These are phyloP conservation scores for Botrytis fragariae DNA, from an alignment of 2,329 filamentous ascomycete species.

Conservation along the genomic window DNA sequence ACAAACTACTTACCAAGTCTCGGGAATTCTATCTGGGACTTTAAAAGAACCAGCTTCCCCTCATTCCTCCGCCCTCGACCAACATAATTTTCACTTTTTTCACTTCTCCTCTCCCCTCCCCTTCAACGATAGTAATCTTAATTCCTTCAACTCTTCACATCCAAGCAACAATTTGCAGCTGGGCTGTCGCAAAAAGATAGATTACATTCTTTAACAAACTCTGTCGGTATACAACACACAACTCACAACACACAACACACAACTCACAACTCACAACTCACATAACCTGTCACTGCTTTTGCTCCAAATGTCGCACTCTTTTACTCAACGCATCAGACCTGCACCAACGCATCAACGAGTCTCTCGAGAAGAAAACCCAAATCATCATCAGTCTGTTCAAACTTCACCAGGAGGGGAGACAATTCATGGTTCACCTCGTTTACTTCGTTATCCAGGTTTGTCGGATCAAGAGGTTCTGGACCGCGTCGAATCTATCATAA, in stretches of 20 bases:
- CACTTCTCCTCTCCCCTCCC: neutral
- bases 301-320: neutral
- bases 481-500: neutral
- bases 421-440: neutral
- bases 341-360: too few species aligned
- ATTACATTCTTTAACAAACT: neutral
- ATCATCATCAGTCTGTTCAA: neutral
- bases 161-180: constrained; percentile 3
- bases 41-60: neutral
- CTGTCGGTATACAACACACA: neutral
- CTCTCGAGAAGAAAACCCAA: neutral
- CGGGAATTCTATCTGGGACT: neutral
- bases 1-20: neutral
- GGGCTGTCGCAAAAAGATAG: neutral
- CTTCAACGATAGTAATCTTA: neutral
- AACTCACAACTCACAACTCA: too few species aligned
- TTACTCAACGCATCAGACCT: neutral
- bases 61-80: neutral
- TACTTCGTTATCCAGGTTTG: neutral
- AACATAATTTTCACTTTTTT: neutral
- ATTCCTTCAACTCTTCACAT: constrained; percentile 3
- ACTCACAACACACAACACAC: neutral
- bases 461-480: neutral
- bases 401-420: neutral
- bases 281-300: neutral